Percentiles rank a stretch among this genome's conserved stretches.
phyloP scores from a whole-genome alignment of 2,329 filamentous ascomycete species.

The Lasiodiplodia hormozganensis region DNA sequence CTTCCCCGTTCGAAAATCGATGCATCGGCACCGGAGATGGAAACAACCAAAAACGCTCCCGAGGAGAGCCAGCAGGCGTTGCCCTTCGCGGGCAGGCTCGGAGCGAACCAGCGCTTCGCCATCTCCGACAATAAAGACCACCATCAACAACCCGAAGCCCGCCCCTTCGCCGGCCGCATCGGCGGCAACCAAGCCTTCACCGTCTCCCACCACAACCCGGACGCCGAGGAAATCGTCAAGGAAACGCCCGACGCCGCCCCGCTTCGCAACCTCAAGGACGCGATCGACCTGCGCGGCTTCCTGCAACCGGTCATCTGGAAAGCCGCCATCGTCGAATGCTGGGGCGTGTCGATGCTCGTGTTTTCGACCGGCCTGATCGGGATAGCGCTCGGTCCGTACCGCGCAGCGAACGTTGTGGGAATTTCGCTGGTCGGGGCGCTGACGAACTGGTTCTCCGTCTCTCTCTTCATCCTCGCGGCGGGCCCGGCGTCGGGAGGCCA shows the following conservation, averaged over 20 bases:
- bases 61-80: background rate
- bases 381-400: background rate
- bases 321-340: background rate
- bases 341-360: background rate
- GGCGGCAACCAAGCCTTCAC: background rate
- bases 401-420: background rate
- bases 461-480: conserved; percentile 59
- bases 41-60: background rate
- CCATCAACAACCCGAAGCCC: background rate
- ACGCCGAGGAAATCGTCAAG: background rate
- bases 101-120: background rate
- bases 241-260: background rate
- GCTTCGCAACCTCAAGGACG: background rate
- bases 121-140: background rate
- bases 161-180: background rate
- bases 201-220: background rate
- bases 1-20: background rate
- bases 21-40: background rate
- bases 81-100: background rate
- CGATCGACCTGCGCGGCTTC: background rate
- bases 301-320: background rate
- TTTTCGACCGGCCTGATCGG: background rate
- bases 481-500: conserved; percentile 57
- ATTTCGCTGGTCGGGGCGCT: background rate
- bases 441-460: conserved; percentile 49